Percentiles rank a stretch among this genome's conserved stretches.
Evolutionary conservation across 139 green algal genomes (phyloP).

Genomic region (Chlorella sp.): DNA sequence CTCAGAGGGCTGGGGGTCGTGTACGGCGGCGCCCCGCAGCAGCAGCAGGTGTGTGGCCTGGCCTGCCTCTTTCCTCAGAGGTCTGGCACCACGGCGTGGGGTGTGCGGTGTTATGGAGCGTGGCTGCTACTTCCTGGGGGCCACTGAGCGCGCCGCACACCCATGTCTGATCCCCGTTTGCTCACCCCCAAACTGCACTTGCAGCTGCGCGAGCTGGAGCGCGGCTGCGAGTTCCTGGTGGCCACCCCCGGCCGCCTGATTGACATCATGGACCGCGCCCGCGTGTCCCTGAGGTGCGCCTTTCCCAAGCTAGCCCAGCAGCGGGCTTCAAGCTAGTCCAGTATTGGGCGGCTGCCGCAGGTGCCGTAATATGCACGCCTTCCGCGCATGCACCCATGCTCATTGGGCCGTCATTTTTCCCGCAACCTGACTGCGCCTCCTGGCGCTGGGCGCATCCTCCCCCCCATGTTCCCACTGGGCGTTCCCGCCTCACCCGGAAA

Average conservation of each 20-base stretch:
- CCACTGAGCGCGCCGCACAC: no score
- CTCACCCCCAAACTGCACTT: no score
- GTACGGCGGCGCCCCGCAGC: constrained; percentile 95
- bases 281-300: constrained; percentile 72
- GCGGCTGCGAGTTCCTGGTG: constrained; percentile 95
- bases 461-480: background rate
- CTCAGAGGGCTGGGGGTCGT: constrained; percentile 67
- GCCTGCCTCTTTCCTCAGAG: background rate
- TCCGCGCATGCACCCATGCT: no score
- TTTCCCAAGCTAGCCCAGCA: no score
- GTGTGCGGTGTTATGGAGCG: no score
- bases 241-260: constrained; percentile 94
- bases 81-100: no score
- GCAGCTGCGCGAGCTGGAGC: constrained; percentile 94
- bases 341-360: background rate
- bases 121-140: no score
- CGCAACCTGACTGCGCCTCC: background rate
- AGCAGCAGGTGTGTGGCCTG: constrained; percentile 82
- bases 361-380: background rate
- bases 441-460: background rate
- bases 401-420: no score
- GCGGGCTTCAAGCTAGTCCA: no score
- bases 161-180: background rate
- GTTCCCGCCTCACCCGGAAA: background rate
- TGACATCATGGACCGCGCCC: constrained; percentile 93